A percentile compares a stretch with the other conserved stretches of the same genome.
These are phyloP conservation scores for Fusarium setosum DNA, from an alignment of 2,329 filamentous ascomycete species.

Conservation along the genomic window DNA sequence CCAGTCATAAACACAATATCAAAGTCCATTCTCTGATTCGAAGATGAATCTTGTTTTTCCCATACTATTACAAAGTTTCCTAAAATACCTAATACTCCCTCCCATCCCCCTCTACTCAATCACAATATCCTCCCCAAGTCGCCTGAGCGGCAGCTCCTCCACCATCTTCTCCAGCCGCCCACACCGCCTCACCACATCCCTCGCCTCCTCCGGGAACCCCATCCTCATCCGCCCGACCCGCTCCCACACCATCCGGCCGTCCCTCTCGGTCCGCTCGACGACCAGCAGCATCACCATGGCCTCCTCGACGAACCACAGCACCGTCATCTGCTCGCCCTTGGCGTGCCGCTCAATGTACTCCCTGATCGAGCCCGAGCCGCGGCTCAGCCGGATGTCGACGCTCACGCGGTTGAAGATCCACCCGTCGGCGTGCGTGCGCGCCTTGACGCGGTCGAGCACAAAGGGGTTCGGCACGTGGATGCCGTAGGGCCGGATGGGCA, in stretches of 20 bases:
- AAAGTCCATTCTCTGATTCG: background rate
- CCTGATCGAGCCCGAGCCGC: constrained; percentile 42
- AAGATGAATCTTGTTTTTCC: background rate
- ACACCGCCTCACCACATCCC: constrained; percentile 46
- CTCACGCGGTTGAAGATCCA: constrained; percentile 51
- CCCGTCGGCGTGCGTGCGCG: constrained; percentile 44
- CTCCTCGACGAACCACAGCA: constrained; percentile 51
- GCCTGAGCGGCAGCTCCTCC: constrained; percentile 46
- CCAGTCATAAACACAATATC: no score
- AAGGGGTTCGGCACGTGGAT: constrained; percentile 49
- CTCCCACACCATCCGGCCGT: constrained; percentile 43
- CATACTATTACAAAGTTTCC: constrained; percentile 25
- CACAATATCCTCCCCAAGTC: constrained; percentile 47
- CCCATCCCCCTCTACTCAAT: constrained; percentile 41
- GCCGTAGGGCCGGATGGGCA: constrained; percentile 42
- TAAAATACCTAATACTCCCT: background rate
- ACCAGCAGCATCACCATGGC: constrained; percentile 48
- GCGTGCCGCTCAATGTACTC: constrained; percentile 50
- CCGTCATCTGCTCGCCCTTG: constrained; percentile 50
- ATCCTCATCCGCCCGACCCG: constrained; percentile 50
- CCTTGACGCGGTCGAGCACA: constrained; percentile 50
- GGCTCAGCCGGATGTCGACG: constrained; percentile 48
- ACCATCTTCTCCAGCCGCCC: constrained; percentile 47
- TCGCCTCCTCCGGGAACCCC: constrained; percentile 48
- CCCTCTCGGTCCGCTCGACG: constrained; percentile 41